Conservation (phyloP, 2,329 filamentous ascomycete genomes). For the Biscogniauxia mediterranea region DNA sequence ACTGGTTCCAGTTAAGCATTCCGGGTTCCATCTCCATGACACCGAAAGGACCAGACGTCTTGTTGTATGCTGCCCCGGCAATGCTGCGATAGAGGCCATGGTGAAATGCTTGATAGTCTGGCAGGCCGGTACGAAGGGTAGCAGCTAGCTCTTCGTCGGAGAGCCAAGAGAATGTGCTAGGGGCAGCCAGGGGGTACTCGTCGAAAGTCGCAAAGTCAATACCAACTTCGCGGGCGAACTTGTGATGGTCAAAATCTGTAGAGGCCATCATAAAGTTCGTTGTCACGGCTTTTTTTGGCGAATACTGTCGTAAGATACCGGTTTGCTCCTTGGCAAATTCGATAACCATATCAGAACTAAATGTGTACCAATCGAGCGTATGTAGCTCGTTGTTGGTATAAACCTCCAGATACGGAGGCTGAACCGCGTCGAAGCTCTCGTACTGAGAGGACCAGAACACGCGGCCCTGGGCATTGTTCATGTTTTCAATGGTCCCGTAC, state of each 20-base stretch:
- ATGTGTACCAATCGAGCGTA: conserved; percentile 24
- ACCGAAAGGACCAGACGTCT: conserved; percentile 16
- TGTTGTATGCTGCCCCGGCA: conserved; percentile 20
- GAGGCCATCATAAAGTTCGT: conserved; percentile 22
- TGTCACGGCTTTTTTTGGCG: conserved; percentile 20
- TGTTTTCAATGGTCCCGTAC: conserved; percentile 20
- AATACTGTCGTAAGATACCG: conserved; percentile 17
- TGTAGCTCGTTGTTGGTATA: conserved; percentile 24
- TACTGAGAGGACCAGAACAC: conserved; percentile 26
- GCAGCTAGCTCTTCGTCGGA: conserved; percentile 17
- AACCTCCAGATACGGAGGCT: conserved; percentile 21
- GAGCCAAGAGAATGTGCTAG: conserved; percentile 12
- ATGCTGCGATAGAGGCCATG: conserved; percentile 22
- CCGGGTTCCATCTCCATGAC: conserved; percentile 28
- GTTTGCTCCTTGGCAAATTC: conserved; percentile 25
- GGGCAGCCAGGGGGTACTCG: conserved; percentile 19
- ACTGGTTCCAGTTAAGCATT: conserved; percentile 24
- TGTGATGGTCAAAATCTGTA: conserved; percentile 23
- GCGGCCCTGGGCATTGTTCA: conserved; percentile 22
- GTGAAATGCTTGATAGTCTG: conserved; percentile 21
- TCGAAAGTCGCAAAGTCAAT: conserved; percentile 23
- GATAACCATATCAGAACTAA: conserved; percentile 25
- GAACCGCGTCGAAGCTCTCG: conserved; percentile 18
- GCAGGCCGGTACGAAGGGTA: conserved; percentile 20
- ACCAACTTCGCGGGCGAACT: conserved; percentile 20